phyloP scores from a whole-genome alignment of 2,329 filamentous ascomycete species.

The Hymenoscyphus scutula region DNA sequence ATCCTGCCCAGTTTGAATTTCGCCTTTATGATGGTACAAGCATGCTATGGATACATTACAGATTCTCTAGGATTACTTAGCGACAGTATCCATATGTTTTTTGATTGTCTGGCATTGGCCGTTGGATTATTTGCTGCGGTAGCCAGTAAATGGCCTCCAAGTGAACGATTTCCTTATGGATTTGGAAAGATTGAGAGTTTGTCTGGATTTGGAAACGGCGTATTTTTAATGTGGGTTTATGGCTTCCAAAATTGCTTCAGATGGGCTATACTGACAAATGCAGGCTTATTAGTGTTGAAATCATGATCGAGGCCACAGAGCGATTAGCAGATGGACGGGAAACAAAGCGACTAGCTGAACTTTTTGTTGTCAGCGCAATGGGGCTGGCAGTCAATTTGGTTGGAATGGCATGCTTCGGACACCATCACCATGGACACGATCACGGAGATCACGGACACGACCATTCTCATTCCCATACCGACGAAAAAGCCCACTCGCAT shows the following conservation, averaged over 20 bases:
- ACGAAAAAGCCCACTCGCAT: constrained; percentile 22
- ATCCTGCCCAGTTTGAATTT: constrained; percentile 72
- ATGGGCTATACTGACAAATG: constrained; percentile 20
- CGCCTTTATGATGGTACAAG: constrained; percentile 89
- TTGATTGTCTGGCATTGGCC: constrained; percentile 89
- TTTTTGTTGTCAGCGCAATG: constrained; percentile 83
- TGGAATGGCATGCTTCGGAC: constrained; percentile 59
- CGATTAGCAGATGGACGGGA: constrained; percentile 79
- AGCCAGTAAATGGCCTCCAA: constrained; percentile 95
- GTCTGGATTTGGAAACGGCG: constrained; percentile 93
- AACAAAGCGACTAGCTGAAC: constrained; percentile 78
- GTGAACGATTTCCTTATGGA: constrained; percentile 84
- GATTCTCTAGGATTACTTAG: constrained; percentile 93
- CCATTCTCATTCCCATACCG: constrained; percentile 37
- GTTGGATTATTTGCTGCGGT: constrained; percentile 90
- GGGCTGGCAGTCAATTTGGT: constrained; percentile 89
- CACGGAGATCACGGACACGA: constrained; percentile 37
- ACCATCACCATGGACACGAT: constrained; percentile 43
- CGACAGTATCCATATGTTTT: constrained; percentile 99
- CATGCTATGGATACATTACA: constrained; percentile 89
- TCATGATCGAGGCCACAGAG: constrained; percentile 91
- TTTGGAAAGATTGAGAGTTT: constrained; percentile 96
- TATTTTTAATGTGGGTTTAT: constrained; percentile 75
- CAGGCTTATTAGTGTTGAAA: constrained; percentile 90
- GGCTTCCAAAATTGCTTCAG: neutral